Evolutionary conservation across 371 early-diverging fungal species (phyloP), one percentile per base, ranked within the genome.

Genomic region (Blakeslea trispora): DNA sequence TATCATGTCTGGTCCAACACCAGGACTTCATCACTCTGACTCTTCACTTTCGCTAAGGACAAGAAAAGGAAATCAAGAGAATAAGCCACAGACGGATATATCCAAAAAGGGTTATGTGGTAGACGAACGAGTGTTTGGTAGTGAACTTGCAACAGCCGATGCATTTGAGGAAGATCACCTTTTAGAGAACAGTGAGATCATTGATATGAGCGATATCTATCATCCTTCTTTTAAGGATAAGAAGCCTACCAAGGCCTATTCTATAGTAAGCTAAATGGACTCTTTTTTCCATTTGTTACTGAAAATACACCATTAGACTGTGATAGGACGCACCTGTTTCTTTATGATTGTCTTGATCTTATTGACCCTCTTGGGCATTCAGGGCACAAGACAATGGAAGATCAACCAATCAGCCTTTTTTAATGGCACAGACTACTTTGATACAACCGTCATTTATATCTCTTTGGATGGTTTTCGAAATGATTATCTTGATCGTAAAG

Each of bases 381-480:
- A 48, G 17, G 31, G 19, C 13, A 5, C 34, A 34, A 11, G 48
- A 10, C 31, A 11, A 48, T n/a, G 17, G 5, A 11, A 23, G 34
- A 52, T 47, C 5, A 59, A 21, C 22, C 15, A 37, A 5, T 15
- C 17, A 2, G 23, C 77, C 23, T 70, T 64, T 24, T 77, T 55
- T 31, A 90, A 90, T 58, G 91, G 91, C n/a, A 81, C 88, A 3
- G 78, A 82, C 45, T 66, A 68, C 45, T 90, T 87, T 72, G 77
- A 74, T 43, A 71, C 84, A 10, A 89, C 92, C 0, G 83, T 93
- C 7, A 81, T 97, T 35, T 69, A 94, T 17, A 62, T 97, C 5
- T 93, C 94, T 1, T 64, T 93, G 34, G 97, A 97, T 72, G 97
- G 96, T 1, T 86, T 94, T 69, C 72, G 92, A 23, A 71, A 87